A percentile compares a stretch with the other conserved stretches of the same genome.
Evolutionary conservation across 176 grass and related monocot species (phyloP).

Genomic region (Canna indica): DNA sequence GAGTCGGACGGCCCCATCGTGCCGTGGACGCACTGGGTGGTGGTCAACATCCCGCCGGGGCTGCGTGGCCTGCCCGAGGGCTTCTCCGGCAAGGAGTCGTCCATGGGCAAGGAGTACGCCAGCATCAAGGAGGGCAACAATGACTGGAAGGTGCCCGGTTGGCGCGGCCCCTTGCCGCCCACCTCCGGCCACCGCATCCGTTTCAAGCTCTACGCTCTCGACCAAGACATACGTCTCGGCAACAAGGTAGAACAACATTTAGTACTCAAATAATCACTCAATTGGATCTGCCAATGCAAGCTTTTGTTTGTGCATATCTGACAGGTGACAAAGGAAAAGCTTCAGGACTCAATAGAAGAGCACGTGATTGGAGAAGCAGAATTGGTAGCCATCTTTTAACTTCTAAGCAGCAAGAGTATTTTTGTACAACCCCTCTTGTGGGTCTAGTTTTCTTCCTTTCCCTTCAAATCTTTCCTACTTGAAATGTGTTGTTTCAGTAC

Average conservation of each 20-base stretch:
- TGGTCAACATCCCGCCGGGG: conserved; percentile 57
- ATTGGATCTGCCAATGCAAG: not conserved
- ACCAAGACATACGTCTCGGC: conserved; percentile 51
- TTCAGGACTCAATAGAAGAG: conserved; percentile 53
- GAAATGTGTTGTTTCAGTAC: not conserved
- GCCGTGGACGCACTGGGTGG: conserved; percentile 95
- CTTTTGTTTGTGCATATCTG: not conserved
- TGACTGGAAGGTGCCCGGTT: conserved; percentile 75
- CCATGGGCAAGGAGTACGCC: conserved; percentile 6
- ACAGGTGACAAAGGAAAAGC: conserved; percentile 68
- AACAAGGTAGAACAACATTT: conserved; percentile 42
- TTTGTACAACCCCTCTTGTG: not conserved
- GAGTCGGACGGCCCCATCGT: conserved; percentile 27
- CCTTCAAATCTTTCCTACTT: not conserved
- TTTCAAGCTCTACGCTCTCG: conserved; percentile 76
- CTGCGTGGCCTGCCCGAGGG: conserved; percentile 62
- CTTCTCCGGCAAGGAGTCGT: conserved; percentile 36
- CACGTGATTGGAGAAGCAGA: conserved; percentile 65
- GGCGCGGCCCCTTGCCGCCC: conserved; percentile 49
- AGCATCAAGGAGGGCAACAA: conserved; percentile 75
- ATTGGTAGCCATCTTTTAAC: conserved; percentile 44
- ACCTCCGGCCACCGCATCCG: conserved; percentile 47
- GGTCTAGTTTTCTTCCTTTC: not conserved
- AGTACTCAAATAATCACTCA: not conserved
- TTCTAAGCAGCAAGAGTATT: not conserved